Percentiles rank a stretch among this genome's conserved stretches.
Evolutionary conservation across 2,329 filamentous ascomycete species (phyloP).

Genomic region (Emmonsia crescens): DNA sequence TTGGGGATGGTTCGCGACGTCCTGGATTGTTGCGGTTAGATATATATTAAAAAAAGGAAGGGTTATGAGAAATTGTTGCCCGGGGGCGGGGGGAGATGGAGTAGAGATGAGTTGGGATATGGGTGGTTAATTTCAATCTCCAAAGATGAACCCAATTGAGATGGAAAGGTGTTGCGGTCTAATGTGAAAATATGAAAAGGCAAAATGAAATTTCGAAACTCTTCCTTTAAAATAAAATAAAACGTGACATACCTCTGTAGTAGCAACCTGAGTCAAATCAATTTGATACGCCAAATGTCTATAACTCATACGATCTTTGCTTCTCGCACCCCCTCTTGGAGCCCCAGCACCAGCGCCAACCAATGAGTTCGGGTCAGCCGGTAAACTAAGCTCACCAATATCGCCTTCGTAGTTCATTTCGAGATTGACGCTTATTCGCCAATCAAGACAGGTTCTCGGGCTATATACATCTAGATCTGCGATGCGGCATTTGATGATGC

Average conservation of each 20-base stretch:
- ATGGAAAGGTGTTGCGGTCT: background rate
- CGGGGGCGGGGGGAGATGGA: background rate
- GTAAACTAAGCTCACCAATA: conserved; percentile 41
- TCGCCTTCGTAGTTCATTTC: conserved; percentile 79
- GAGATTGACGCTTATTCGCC: conserved; percentile 85
- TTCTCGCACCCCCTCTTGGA: conserved; percentile 46
- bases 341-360: conserved; percentile 12
- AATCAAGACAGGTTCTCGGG: conserved; percentile 69
- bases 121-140: background rate
- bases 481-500: conserved; percentile 86
- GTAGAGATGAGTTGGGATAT: background rate
- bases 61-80: background rate
- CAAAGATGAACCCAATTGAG: background rate
- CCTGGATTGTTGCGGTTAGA: background rate
- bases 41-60: background rate
- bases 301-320: conserved; percentile 88
- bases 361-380: conserved; percentile 21
- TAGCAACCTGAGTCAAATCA: conserved; percentile 82
- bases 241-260: conserved; percentile 30
- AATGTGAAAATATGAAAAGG: background rate
- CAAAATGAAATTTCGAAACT: no score
- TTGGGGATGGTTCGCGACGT: conserved; percentile 1
- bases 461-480: conserved; percentile 80
- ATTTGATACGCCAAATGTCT: conserved; percentile 78
- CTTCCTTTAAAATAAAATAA: background rate